These are phyloP conservation scores for Beauveria sp. DNA, from an alignment of 2,329 filamentous ascomycete species.

Conservation along the genomic window DNA sequence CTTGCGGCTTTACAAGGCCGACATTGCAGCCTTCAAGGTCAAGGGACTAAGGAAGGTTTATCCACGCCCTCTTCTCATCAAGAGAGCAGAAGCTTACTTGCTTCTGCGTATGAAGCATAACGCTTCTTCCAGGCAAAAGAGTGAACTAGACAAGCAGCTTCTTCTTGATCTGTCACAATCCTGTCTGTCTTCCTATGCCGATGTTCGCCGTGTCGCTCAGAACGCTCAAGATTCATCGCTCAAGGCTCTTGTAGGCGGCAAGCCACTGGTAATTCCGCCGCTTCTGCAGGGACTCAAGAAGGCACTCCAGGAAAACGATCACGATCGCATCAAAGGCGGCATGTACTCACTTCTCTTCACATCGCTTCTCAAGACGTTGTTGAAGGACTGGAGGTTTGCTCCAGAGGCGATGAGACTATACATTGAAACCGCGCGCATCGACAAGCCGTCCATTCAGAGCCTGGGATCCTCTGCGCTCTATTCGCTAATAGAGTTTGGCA, in stretches of 20 bases:
- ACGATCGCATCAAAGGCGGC: constrained; percentile 87
- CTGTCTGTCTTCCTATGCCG: constrained; percentile 84
- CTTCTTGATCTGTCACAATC: constrained; percentile 85
- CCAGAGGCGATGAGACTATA: constrained; percentile 85
- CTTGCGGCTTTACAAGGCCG: constrained; percentile 73
- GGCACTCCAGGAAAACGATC: constrained; percentile 72
- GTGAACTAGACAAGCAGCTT: constrained; percentile 78
- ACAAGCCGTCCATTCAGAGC: constrained; percentile 91
- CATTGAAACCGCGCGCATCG: constrained; percentile 80
- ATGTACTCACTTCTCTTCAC: constrained; percentile 88
- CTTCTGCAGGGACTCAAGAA: constrained; percentile 71
- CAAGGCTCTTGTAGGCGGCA: constrained; percentile 81
- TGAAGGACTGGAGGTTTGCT: constrained; percentile 90
- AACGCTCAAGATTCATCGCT: constrained; percentile 87
- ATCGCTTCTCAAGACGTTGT: constrained; percentile 77
- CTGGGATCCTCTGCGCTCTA: constrained; percentile 76
- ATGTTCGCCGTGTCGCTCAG: constrained; percentile 91
- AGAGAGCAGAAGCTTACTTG: constrained; percentile 90
- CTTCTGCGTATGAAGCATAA: constrained; percentile 92
- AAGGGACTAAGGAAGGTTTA: constrained; percentile 89
- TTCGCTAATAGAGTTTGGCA: constrained; percentile 85
- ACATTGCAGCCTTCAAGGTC: constrained; percentile 89
- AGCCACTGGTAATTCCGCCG: constrained; percentile 83
- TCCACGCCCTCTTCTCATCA: constrained; percentile 82
- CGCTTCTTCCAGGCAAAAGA: constrained; percentile 77